A percentile compares a stretch with the other conserved stretches of the same genome.
Conservation (phyloP, 2,329 filamentous ascomycete genomes). For the Drechslerella stenobrocha region DNA sequence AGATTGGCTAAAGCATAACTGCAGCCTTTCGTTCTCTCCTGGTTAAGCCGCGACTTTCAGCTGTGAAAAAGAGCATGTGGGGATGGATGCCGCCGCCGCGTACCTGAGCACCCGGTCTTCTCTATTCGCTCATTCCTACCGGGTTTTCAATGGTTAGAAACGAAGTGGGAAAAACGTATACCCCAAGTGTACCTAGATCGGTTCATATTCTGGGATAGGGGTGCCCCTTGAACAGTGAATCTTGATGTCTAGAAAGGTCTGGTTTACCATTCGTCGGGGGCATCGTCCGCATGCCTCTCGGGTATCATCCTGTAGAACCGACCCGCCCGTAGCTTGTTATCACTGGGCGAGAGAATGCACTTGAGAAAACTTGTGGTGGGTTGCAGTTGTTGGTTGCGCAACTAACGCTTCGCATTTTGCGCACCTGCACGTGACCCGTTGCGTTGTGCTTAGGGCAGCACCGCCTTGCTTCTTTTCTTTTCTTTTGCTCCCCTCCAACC, state of each 20-base stretch:
- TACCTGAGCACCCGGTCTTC: constrained; percentile 36
- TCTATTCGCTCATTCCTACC: constrained; percentile 30
- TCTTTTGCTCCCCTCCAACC: constrained; percentile 6
- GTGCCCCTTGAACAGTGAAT: too few species aligned
- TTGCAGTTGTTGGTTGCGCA: too few species aligned
- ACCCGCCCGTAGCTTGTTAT: neutral
- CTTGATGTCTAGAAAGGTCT: neutral
- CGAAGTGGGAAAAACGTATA: too few species aligned
- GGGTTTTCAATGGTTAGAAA: neutral
- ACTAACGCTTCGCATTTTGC: too few species aligned
- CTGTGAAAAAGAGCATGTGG: too few species aligned
- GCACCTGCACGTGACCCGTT: neutral
- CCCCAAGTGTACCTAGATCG: too few species aligned
- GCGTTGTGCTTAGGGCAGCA: constrained; percentile 4
- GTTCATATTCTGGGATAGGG: too few species aligned
- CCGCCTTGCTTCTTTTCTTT: constrained; percentile 7
- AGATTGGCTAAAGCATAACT: constrained; percentile 24
- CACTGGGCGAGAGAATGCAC: neutral
- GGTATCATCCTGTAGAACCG: constrained; percentile 4
- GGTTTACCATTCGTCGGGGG: constrained; percentile 12
- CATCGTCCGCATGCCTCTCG: neutral
- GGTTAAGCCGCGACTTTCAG: neutral
- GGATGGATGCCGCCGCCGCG: neutral
- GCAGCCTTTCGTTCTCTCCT: constrained; percentile 34
- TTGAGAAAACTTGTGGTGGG: too few species aligned